Conservation (phyloP, 1,284 basidiomycete genomes). For the Abortiporus biennis region DNA sequence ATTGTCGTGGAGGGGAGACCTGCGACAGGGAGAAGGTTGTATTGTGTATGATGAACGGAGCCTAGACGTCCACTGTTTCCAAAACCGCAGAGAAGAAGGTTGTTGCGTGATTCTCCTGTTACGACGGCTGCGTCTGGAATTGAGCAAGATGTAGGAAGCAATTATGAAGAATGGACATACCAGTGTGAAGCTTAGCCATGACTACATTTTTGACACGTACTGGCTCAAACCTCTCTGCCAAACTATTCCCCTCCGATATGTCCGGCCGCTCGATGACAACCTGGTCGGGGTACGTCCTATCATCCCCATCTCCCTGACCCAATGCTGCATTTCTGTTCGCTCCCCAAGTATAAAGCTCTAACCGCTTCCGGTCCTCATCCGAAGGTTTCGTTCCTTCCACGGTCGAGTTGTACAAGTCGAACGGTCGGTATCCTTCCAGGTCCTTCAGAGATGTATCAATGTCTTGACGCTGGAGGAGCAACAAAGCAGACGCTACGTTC, state of each 20-base stretch:
- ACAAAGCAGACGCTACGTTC: conserved; percentile 74
- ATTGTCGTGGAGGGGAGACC: not conserved
- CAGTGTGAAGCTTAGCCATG: conserved; percentile 85
- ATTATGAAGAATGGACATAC: conserved; percentile 14
- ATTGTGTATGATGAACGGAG: conserved; percentile 75
- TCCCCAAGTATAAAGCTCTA: conserved; percentile 89
- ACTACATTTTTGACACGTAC: conserved; percentile 60
- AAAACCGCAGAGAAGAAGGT: conserved; percentile 82
- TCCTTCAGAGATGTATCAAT: conserved; percentile 79
- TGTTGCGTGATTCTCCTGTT: conserved; percentile 69
- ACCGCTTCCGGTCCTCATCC: conserved; percentile 28
- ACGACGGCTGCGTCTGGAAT: conserved; percentile 51
- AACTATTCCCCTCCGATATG: conserved; percentile 15
- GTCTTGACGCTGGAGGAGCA: conserved; percentile 73
- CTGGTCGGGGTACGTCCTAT: conserved; percentile 78
- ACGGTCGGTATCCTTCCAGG: conserved; percentile 86
- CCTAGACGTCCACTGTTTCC: conserved; percentile 84
- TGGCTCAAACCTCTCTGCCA: conserved; percentile 46
- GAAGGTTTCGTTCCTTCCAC: conserved; percentile 66
- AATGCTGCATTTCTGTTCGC: conserved; percentile 84
- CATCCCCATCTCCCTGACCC: conserved; percentile 77
- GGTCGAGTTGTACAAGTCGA: conserved; percentile 92
- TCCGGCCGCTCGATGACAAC: conserved; percentile 45
- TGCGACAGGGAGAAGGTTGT: conserved; percentile 24
- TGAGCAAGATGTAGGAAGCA: conserved; percentile 4